These are phyloP conservation scores for Pleomassaria siparia DNA, from an alignment of 2,329 filamentous ascomycete genomes.

Conservation along the genomic window DNA sequence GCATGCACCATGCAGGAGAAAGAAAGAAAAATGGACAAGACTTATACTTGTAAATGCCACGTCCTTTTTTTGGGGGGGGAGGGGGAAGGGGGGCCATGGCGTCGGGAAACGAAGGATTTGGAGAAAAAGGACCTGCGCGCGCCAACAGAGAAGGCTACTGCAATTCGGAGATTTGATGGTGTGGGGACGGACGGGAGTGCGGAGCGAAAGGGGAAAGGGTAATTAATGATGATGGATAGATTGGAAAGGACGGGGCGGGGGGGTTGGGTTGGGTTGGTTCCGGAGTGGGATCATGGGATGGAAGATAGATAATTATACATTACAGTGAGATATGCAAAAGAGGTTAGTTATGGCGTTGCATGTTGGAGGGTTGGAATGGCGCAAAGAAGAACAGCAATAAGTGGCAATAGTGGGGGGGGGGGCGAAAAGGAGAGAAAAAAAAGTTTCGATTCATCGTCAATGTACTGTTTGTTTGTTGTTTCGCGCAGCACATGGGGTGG, in stretches of 20 bases:
- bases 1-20: conserved; percentile 1
- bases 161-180: conserved; percentile 1
- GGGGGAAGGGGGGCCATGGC: no score
- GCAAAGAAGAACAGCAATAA: no score
- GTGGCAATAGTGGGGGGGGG: neutral
- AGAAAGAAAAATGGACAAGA: neutral
- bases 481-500: no score
- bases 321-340: no score
- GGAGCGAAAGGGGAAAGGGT: neutral
- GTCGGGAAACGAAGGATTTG: neutral
- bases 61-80: no score
- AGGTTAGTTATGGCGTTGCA: no score
- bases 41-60: neutral
- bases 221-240: neutral
- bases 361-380: no score
- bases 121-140: neutral
- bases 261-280: no score
- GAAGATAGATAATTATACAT: no score
- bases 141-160: neutral
- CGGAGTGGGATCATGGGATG: no score
- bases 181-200: neutral
- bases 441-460: neutral
- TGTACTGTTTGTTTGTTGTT: no score
- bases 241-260: no score
- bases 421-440: neutral